Evolutionary conservation across 1,284 basidiomycete species (phyloP), one percentile per base, ranked within the genome.

Genomic region (Mycena citricolor): DNA sequence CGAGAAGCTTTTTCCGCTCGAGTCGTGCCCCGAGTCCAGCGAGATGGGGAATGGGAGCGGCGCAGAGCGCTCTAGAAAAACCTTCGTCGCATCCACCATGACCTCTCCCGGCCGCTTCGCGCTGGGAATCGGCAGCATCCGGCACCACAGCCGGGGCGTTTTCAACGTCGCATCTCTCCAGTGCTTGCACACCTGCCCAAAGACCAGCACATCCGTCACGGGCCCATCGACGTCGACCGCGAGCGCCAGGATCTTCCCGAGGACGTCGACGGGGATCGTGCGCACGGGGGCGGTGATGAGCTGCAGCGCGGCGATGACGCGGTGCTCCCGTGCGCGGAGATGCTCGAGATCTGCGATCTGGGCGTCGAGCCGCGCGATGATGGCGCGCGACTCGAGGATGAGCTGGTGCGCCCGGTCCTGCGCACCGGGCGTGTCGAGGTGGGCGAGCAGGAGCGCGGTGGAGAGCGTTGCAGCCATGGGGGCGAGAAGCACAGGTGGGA

Each of bases 51-150:
- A 19, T 2, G 47, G 42, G 8, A 49, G 30, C 4, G 47, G 42
- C 7, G 47, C 42, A 3, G 41, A 39, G 4, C 47, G 37, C 19
- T 49, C 40, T 26, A 48, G 24, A 28, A 42, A 43, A n/a, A 48
- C 6, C 13, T 42, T 48, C 3, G 46, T 43, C 3, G 40, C 46
- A 3, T 42, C 14, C n/a, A 32, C 5, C 16, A 26, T 21, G 5
- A 31, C 17, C 12, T 47, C 39, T 17, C 33, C 32, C 10, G 39
- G 22, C 13, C 26, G 10, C n/a, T 26, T 32, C 8, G 19, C 8
- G 22, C 29, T 24, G 16, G 21, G 32, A 25, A 49, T 31, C 8
- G 47, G 47, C 14, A 49, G 39, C 24, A 13, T 33, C 23, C 33
- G 39, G n/a, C 21, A 24, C 47, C 47, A 49, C 5, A 49, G 14